These are phyloP conservation scores for Suhomyces canberraensis DNA, from an alignment of 805 yeast species.

Conservation along the genomic window DNA sequence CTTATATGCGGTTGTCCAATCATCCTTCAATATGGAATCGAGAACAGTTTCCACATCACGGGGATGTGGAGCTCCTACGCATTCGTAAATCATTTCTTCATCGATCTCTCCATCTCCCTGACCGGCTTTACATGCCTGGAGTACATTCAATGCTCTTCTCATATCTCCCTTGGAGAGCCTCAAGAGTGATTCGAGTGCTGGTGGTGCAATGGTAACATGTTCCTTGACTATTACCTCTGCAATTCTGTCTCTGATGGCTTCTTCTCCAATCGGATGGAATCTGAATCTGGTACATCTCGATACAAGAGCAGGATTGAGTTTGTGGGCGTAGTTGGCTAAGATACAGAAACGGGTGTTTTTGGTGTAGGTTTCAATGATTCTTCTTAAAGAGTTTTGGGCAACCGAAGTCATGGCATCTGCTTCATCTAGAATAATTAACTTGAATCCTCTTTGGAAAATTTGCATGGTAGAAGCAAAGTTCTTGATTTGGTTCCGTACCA, in stretches of 20 bases:
- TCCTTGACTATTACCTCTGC: conserved; percentile 69
- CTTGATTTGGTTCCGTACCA: conserved; percentile 96
- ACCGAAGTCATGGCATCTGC: conserved; percentile 93
- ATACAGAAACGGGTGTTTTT: conserved; percentile 95
- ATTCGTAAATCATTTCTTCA: conserved; percentile 79
- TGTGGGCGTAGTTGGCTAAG: conserved; percentile 93
- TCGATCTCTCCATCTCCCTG: conserved; percentile 47
- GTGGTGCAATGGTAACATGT: conserved; percentile 50
- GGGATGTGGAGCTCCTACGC: conserved; percentile 95
- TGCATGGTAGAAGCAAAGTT: conserved; percentile 95
- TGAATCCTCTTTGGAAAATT: conserved; percentile 82
- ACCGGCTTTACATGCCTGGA: conserved; percentile 92
- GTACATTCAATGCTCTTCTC: conserved; percentile 89
- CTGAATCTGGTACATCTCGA: conserved; percentile 95
- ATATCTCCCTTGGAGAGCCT: conserved; percentile 87
- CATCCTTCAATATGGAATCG: conserved; percentile 77
- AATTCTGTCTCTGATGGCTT: conserved; percentile 67
- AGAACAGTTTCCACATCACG: conserved; percentile 72
- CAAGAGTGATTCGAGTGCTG: conserved; percentile 65
- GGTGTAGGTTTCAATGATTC: conserved; percentile 88
- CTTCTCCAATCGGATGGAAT: conserved; percentile 73
- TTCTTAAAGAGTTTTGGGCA: conserved; percentile 78
- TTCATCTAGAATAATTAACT: conserved; percentile 88
- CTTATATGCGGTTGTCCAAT: conserved; percentile 75
- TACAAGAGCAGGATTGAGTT: conserved; percentile 88